Percentiles rank a stretch among this genome's conserved stretches.
These are phyloP conservation scores for Saraca asoca DNA, from an alignment of 331 rosid species.

Conservation along the genomic window DNA sequence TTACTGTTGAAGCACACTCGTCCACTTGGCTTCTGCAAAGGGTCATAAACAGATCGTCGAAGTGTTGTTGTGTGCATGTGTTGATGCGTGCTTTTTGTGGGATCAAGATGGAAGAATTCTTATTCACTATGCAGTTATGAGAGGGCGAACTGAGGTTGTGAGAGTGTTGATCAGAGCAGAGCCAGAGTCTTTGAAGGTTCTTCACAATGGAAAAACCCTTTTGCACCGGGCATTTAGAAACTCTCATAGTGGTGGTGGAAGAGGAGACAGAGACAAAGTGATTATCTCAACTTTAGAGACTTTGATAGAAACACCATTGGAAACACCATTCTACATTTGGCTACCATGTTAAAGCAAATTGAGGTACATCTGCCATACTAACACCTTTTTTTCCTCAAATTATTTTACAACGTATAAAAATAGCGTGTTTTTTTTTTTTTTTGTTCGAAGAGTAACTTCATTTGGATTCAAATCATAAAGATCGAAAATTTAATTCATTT, in stretches of 20 bases:
- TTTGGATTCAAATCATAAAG: no score
- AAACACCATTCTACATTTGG: slow-evolving; percentile 22
- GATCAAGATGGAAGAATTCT: slow-evolving; percentile 33
- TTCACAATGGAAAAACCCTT: background rate
- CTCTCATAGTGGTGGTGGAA: background rate
- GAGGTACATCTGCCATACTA: slow-evolving; percentile 8
- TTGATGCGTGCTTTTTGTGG: background rate
- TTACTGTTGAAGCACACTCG: slow-evolving; percentile 6
- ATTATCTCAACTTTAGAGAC: slow-evolving; percentile 16
- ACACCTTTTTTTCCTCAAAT: no score
- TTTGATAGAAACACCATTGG: no score
- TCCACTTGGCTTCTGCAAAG: slow-evolving; percentile 36
- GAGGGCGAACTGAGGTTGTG: slow-evolving; percentile 25
- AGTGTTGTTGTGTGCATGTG: background rate
- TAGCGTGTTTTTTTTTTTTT: no score
- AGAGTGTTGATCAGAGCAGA: background rate
- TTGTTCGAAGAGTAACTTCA: no score
- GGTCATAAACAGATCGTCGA: slow-evolving; percentile 30
- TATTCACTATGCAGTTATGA: slow-evolving; percentile 29
- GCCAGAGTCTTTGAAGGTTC: background rate
- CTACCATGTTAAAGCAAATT: slow-evolving; percentile 4
- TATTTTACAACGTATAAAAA: no score
- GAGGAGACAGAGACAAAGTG: background rate
- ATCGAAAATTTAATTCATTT: no score
- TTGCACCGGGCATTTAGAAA: slow-evolving; percentile 29